Base-by-base conservation (phyloP, 164 flowering plant species). In the Liriodendron chinense region DNA sequence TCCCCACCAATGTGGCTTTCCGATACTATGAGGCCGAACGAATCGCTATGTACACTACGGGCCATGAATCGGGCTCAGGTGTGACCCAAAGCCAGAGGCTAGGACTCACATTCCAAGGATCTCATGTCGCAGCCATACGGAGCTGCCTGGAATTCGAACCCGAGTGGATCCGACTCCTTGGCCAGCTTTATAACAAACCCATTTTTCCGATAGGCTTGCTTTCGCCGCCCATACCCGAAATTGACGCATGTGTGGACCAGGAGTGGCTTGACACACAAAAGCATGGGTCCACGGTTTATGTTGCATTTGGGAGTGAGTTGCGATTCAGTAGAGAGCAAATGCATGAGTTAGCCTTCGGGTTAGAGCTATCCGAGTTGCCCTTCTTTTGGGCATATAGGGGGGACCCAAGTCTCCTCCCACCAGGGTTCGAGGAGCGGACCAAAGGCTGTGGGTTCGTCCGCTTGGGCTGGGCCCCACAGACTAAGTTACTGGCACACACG, bases 331-430 rank as follows among this genome's bases (percentile, higher is more conserved):
- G 66, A 71, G 78, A 78, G n/a, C 69, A 84, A 50, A 47, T 75
- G 47, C 72, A 18, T 10, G 83, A 82, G 82, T 28, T 84, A 26
- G 82, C 85, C 6, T 75, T 72, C n/a, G 87, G 85, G 34, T 50
- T 80, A 20, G 79, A 80, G 48, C 68, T 66, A n/a, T 85, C 86
- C 0, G 74, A 59, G 47, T 9, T 84, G 16, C 86, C 87, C 1
- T 86, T 86, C 80, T 71, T 86, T 61, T 88, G 89, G 91, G 88
- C 68, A 10, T 70, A 84, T 28, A 78, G 81, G 43, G 80, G 56
- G 16, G 73, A 70, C 2, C 0, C 47, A 20, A 22, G 16, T 0
- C 20, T 73, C 62, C 76, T 86, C 13, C 87, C 88, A 20, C 69
- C 70, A 0, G 86, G 89, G 53, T 86, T 86, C 47, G 76, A 78